phyloP scores from a whole-genome alignment of 345 rosid genomes.

The Rhodomyrtus tomentosa region DNA sequence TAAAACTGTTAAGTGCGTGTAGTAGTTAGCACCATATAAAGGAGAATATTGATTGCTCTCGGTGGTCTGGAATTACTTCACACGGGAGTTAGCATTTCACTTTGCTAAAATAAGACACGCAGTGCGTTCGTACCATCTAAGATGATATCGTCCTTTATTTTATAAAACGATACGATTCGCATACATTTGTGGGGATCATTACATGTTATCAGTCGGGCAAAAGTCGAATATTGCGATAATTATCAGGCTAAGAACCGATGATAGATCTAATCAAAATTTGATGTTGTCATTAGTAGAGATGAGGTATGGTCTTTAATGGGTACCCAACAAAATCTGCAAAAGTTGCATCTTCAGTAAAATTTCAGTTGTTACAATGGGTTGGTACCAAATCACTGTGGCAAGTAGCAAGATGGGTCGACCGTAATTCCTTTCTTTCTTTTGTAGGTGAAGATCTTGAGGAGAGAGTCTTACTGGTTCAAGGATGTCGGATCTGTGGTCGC shows the following conservation, averaged over 20 bases:
- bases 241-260: neutral
- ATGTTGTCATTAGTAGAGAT: neutral
- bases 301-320: neutral
- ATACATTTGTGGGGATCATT: neutral
- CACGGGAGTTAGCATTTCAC: neutral
- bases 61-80: neutral
- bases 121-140: neutral
- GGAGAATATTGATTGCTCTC: neutral
- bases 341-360: neutral
- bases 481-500: constrained; percentile 17
- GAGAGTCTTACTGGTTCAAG: constrained; percentile 23
- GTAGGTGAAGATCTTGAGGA: constrained; percentile 18
- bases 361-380: neutral
- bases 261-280: neutral
- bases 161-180: neutral
- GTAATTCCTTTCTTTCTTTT: neutral
- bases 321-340: neutral
- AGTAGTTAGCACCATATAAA: neutral
- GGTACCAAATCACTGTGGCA: neutral
- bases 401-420: neutral
- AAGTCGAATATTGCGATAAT: neutral
- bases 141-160: neutral
- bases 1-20: neutral
- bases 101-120: neutral
- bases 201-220: neutral